Evolutionary conservation across 768 basidiomycete species (phyloP), one percentile per base, ranked within the genome.

Genomic region (Macrolepiota albuminosa): DNA sequence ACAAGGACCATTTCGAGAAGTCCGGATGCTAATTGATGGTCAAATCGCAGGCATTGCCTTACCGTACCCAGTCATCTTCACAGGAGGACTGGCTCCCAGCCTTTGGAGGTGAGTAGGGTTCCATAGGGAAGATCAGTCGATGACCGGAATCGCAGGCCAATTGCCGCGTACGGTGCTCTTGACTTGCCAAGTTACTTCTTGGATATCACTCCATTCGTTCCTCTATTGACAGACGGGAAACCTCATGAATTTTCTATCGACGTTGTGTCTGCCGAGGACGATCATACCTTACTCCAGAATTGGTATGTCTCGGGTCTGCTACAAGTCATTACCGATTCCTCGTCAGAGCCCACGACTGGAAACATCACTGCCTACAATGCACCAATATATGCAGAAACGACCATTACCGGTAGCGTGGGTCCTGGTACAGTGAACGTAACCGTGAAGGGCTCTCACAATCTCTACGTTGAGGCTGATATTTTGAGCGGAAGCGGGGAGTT

Each of bases 171-270:
- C 60, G 87, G 89, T 10, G 88, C 88, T 3, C 73, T 91, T 29
- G 89, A 91, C 65, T 77, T 89, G 13, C 90, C 91, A 1, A 89
- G 86, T 1, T 92, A 91, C 70, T 85, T 85, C 69, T 63, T 92
- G 21, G 91, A 92, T 70, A 70, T 91, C 55, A 91, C 90, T 8
- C 88, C 90, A 1, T 92, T 92, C 68, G 79, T 87, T 0, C 88
- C 88, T 6, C 66, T 85, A 21, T 77, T 93, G 39, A 78, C 84
- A 0, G 88, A 89, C 58, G 85, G 86, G 3, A 69, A 81, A n/a
- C 75, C 84, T 24, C 92, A 92, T 69, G 85, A 76, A 49, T 80
- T 93, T 67, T 81, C 85, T 55, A 76, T 94, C 46, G 86, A 93
- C 66, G 85, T 93, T 46, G 81, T 78, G 24, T 90, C 90, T 5